Base-by-base conservation (phyloP, 768 basidiomycete genomes). In the Termitomyces sp. region DNA sequence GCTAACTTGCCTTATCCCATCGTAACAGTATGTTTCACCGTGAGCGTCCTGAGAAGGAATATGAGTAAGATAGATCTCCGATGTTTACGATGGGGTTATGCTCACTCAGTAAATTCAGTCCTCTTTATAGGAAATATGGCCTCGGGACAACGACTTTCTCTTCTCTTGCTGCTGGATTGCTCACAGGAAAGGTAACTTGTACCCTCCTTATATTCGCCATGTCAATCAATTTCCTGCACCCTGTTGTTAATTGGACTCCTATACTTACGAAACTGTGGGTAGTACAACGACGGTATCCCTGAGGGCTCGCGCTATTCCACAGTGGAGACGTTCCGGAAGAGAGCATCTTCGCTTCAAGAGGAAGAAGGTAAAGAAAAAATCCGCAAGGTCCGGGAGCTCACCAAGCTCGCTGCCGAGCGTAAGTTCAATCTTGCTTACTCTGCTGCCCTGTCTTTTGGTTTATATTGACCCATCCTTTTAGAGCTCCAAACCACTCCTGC, bases 241-340 rank as follows among this genome's bases (percentile, higher is more conserved):
- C 2, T n/a, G 38, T 40, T n/a, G 40, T n/a, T n/a, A 3, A 20
- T n/a, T 6, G 30, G 13, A 20, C 7, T 32, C 30, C 24, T n/a
- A 2, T 20, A 33, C n/a, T 44, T 1, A 48, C 11, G 36, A 11
- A 30, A 22, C n/a, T 45, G 41, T 9, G n/a, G n/a, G 16, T 22
- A 80, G 85, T 87, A 88, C 73, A 89, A 90, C 71, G 76, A 88
- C 59, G 87, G 89, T 18, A 78, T 93, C 63, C 92, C 92, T 2
- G 69, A 79, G 8, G 85, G 80, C 49, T 91, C 88, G 0, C 85
- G 92, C 38, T 86, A 85, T 70, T 81, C 79, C 28, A 82, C 72
- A 58, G 82, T 87, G 63, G 56, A 69, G 1, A 69, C 62, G 56
- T 64, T 87, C 77, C 78, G 82, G 60, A 71, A 75, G 43, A 79